These are phyloP conservation scores for Gymnopus androsaceus DNA, from an alignment of 1,284 basidiomycete genomes.

Conservation along the genomic window DNA sequence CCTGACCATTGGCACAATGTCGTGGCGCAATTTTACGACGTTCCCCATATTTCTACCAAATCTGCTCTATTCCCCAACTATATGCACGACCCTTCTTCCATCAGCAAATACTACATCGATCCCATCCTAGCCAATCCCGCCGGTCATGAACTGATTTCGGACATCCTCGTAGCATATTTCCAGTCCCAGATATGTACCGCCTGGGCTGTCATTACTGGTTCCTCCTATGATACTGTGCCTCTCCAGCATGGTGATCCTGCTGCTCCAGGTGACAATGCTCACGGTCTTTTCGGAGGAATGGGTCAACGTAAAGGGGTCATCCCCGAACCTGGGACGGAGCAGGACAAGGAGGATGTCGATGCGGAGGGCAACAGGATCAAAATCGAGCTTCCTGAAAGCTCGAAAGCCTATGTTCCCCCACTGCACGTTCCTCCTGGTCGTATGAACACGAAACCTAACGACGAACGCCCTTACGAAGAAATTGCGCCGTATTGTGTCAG, in stretches of 20 bases:
- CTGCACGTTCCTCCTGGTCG: conserved; percentile 69
- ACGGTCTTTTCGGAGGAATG: conserved; percentile 72
- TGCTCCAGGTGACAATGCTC: conserved; percentile 38
- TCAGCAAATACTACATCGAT: conserved; percentile 78
- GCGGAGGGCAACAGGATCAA: conserved; percentile 31
- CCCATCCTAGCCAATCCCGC: conserved; percentile 76
- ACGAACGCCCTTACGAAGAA: conserved; percentile 69
- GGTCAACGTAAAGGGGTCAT: conserved; percentile 64
- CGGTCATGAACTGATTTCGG: conserved; percentile 85
- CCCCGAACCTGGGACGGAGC: conserved; percentile 43
- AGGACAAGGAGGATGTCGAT: conserved; percentile 31
- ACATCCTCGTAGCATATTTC: conserved; percentile 85
- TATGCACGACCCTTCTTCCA: conserved; percentile 70
- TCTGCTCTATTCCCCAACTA: conserved; percentile 81
- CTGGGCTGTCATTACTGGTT: conserved; percentile 77
- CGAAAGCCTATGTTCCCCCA: conserved; percentile 35
- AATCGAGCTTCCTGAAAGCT: conserved; percentile 26
- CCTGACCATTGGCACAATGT: conserved; percentile 86
- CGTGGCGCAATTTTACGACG: conserved; percentile 94
- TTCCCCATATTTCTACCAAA: conserved; percentile 88
- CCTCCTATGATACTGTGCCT: conserved; percentile 61
- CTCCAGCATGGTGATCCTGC: conserved; percentile 39
- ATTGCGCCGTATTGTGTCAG: conserved; percentile 87
- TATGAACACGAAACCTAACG: conserved; percentile 71
- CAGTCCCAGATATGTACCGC: conserved; percentile 84